Percentiles rank a stretch among this genome's conserved stretches.
Conservation (phyloP, 108 stramenopile species). For the Cyclotella cryptica region DNA sequence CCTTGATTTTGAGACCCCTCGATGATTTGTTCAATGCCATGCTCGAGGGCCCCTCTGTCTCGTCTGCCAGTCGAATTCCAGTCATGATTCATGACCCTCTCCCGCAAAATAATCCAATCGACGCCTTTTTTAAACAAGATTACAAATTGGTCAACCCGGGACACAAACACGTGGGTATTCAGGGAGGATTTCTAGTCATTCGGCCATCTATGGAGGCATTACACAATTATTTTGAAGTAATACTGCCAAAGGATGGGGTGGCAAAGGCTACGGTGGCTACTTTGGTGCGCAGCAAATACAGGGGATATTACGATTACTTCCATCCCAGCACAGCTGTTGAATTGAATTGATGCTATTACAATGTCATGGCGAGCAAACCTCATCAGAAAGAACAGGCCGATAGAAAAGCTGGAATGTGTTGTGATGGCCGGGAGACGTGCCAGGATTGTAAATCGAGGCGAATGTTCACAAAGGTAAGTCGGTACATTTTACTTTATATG, state of each 20-base stretch:
- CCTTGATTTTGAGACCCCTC: conserved; percentile 68
- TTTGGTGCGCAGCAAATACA: conserved; percentile 60
- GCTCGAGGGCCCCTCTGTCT: conserved; percentile 40
- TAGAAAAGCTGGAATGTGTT: conserved; percentile 32
- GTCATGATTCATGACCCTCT: conserved; percentile 39
- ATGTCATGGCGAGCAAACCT: conserved; percentile 91
- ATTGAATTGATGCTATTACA: conserved; percentile 90
- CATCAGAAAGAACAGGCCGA: conserved; percentile 42
- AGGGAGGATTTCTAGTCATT: conserved; percentile 80
- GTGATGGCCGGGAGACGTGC: conserved; percentile 58
- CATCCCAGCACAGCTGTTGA: conserved; percentile 71
- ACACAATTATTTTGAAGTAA: conserved; percentile 56
- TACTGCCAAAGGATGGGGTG: conserved; percentile 63
- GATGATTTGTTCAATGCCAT: conserved; percentile 81
- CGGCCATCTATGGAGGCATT: conserved; percentile 60
- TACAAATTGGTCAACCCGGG: conserved; percentile 62
- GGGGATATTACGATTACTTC: conserved; percentile 78
- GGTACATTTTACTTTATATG: conserved; percentile 93
- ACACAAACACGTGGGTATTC: conserved; percentile 61
- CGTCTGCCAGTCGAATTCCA: conserved; percentile 25
- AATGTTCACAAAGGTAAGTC: conserved; percentile 60
- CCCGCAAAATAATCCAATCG: conserved; percentile 42
- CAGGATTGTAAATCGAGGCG: conserved; percentile 74
- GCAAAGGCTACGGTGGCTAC: conserved; percentile 70
- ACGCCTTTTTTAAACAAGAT: conserved; percentile 57